Conservation (phyloP, 2,329 filamentous ascomycete species). For the Arthrinium phaeospermum region DNA sequence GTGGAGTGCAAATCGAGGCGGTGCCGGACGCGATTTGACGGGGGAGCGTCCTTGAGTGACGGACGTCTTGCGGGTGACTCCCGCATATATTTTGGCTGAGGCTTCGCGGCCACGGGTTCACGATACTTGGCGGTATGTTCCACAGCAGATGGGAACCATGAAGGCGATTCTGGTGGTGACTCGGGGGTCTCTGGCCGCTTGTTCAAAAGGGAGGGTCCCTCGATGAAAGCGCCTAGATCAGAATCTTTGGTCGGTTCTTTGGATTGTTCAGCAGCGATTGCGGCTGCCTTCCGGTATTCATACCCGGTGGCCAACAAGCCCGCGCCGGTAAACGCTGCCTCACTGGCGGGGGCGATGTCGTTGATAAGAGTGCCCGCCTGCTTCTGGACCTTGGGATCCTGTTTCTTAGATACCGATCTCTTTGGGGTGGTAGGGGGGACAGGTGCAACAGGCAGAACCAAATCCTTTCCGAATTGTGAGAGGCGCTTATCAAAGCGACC, state of each 20-base stretch:
- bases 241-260: slow-evolving; percentile 35
- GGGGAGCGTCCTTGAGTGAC: slow-evolving; percentile 14
- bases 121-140: slow-evolving; percentile 38
- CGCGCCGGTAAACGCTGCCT: slow-evolving; percentile 53
- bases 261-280: slow-evolving; percentile 38
- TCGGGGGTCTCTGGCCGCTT: slow-evolving; percentile 29
- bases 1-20: slow-evolving; percentile 10
- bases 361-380: slow-evolving; percentile 35
- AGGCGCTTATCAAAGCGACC: slow-evolving; percentile 60
- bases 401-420: slow-evolving; percentile 34
- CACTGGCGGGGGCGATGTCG: slow-evolving; percentile 34
- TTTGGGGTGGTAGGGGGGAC: slow-evolving; percentile 36
- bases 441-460: slow-evolving; percentile 35
- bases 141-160: slow-evolving; percentile 48
- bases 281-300: slow-evolving; percentile 49
- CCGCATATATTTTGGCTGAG: slow-evolving; percentile 29
- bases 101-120: slow-evolving; percentile 14
- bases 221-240: slow-evolving; percentile 53
- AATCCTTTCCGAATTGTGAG: slow-evolving; percentile 55
- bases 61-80: slow-evolving; percentile 2
- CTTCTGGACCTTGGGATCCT: slow-evolving; percentile 23
- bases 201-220: slow-evolving; percentile 63
- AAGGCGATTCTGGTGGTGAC: slow-evolving; percentile 27
- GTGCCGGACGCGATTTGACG: slow-evolving; percentile 21
- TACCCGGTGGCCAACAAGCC: slow-evolving; percentile 59